Percentiles rank a stretch among this genome's conserved stretches.
phyloP scores from a whole-genome alignment of 2,329 filamentous ascomycete species.

The Aspergillus quadricinctus region DNA sequence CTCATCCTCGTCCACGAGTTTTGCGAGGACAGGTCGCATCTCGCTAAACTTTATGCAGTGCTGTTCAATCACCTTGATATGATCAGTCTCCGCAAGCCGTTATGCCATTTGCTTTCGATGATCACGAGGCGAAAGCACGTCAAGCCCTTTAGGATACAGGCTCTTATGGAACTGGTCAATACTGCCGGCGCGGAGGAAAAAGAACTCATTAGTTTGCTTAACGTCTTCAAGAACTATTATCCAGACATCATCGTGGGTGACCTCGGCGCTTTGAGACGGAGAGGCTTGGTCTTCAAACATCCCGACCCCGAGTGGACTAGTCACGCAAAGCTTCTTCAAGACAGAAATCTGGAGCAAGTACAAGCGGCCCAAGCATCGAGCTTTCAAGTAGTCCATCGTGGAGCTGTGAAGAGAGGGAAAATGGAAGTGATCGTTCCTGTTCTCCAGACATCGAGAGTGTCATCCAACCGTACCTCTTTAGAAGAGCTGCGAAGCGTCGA shows the following conservation, averaged over 20 bases:
- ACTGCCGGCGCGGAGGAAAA: slow-evolving; percentile 63
- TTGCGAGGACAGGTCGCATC: slow-evolving; percentile 57
- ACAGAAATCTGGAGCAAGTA: slow-evolving; percentile 45
- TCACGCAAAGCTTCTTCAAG: slow-evolving; percentile 64
- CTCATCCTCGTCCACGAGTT: slow-evolving; percentile 70
- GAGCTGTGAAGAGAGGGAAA: slow-evolving; percentile 48
- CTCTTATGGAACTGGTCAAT: slow-evolving; percentile 53
- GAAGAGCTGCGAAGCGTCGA: slow-evolving; percentile 73
- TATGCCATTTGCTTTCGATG: slow-evolving; percentile 75
- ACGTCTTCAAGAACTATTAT: slow-evolving; percentile 87
- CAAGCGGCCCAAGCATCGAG: slow-evolving; percentile 44
- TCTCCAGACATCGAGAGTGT: slow-evolving; percentile 70
- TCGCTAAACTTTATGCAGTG: slow-evolving; percentile 69
- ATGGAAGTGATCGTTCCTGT: slow-evolving; percentile 55
- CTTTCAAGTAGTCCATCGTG: slow-evolving; percentile 61
- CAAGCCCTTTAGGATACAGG: slow-evolving; percentile 75
- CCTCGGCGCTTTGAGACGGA: slow-evolving; percentile 43
- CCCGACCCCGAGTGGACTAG: slow-evolving; percentile 72
- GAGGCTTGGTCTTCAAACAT: slow-evolving; percentile 49
- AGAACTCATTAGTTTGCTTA: slow-evolving; percentile 66
- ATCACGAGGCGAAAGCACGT: slow-evolving; percentile 80
- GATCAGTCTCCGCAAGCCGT: slow-evolving; percentile 62
- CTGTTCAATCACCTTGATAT: slow-evolving; percentile 81
- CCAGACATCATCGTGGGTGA: slow-evolving; percentile 80
- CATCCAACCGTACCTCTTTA: slow-evolving; percentile 54